phyloP scores from a whole-genome alignment of 2,329 filamentous ascomycete species.

The Ceratocystiopsis minuta region DNA sequence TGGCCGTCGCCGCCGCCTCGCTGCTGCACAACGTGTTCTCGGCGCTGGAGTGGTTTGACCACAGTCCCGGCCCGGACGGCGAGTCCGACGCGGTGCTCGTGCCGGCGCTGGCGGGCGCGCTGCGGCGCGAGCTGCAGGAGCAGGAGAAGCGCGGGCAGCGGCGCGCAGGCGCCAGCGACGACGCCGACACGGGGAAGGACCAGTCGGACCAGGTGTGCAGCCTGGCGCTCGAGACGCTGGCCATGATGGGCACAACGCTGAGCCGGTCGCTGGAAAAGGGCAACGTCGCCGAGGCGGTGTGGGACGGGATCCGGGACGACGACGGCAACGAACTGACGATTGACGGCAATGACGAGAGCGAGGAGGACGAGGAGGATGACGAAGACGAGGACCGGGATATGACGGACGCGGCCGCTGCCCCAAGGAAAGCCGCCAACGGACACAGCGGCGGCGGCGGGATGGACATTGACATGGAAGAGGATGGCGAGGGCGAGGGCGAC shows the following conservation, averaged over 20 bases:
- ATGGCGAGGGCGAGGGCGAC: conserved; percentile 20
- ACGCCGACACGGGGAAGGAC: not conserved
- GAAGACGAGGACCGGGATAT: conserved; percentile 36
- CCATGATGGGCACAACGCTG: conserved; percentile 43
- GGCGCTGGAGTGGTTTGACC: conserved; percentile 33
- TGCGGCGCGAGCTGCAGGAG: conserved; percentile 15
- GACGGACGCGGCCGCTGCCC: conserved; percentile 24
- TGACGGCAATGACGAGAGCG: conserved; percentile 17
- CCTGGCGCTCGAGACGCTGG: conserved; percentile 42
- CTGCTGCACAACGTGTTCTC: conserved; percentile 45
- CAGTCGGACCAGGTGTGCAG: conserved; percentile 25
- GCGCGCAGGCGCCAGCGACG: not conserved
- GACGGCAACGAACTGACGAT: conserved; percentile 17
- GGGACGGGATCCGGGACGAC: conserved; percentile 13
- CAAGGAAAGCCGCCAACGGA: conserved; percentile 17
- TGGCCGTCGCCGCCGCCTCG: conserved; percentile 38
- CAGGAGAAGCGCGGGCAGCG: not conserved
- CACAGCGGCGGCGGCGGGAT: conserved; percentile 17
- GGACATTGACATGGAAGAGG: conserved; percentile 21
- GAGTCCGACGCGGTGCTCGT: conserved; percentile 33
- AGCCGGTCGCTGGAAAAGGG: conserved; percentile 31
- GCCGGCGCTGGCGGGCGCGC: conserved; percentile 22
- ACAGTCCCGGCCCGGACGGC: conserved; percentile 27
- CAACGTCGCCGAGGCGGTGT: conserved; percentile 21
- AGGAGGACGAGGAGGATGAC: conserved; percentile 22